phyloP scores from a whole-genome alignment of 2,329 filamentous ascomycete species.

The Lasiodiplodia sp. region DNA sequence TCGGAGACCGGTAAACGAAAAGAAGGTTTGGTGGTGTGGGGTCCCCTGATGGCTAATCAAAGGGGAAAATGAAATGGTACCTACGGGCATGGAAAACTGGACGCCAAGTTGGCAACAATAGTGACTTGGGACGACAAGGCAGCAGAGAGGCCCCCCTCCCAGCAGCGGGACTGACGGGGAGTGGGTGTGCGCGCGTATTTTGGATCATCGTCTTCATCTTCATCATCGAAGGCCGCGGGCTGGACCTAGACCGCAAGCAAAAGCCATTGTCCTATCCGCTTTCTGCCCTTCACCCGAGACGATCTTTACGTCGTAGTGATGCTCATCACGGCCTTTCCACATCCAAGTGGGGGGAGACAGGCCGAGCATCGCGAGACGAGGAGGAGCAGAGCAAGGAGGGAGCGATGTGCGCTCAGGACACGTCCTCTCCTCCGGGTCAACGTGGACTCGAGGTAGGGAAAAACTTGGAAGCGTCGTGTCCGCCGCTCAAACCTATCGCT shows the following conservation, averaged over 20 bases:
- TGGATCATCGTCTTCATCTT: background rate
- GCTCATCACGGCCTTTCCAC: background rate
- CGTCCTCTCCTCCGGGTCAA: background rate
- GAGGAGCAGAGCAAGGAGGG: background rate
- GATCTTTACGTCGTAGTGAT: background rate
- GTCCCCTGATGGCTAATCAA: conserved; percentile 11
- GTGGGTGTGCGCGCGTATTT: background rate
- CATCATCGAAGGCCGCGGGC: background rate
- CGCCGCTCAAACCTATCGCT: background rate
- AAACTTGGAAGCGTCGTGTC: background rate
- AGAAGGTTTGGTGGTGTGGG: conserved; percentile 23
- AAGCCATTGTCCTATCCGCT: background rate
- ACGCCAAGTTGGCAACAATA: background rate
- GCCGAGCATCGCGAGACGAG: background rate
- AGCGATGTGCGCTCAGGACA: background rate
- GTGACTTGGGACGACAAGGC: background rate
- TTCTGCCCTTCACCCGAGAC: background rate
- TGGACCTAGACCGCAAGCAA: background rate
- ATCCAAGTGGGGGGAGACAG: background rate
- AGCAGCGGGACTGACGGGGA: background rate
- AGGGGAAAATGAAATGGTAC: background rate
- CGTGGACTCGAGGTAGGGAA: background rate
- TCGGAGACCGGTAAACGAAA: conserved; percentile 24
- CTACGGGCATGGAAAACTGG: background rate
- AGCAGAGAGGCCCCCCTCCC: background rate